Conservation (phyloP, 2,329 filamentous ascomycete species). For the Nectriaceae sp. region DNA sequence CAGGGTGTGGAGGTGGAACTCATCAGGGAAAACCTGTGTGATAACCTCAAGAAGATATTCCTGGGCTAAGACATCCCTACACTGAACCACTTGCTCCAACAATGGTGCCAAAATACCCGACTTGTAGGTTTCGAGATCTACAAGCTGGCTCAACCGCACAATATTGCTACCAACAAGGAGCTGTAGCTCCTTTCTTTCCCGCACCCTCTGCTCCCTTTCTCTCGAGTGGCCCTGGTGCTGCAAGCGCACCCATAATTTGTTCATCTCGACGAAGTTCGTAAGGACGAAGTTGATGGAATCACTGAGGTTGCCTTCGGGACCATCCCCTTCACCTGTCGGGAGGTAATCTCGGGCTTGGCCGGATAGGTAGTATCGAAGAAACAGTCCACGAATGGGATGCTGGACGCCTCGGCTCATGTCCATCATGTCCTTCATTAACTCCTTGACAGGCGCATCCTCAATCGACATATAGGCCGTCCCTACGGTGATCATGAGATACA, state of each 20-base stretch:
- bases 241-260: slow-evolving; percentile 97
- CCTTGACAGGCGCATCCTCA: slow-evolving; percentile 96
- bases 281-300: slow-evolving; percentile 98
- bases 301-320: slow-evolving; percentile 91
- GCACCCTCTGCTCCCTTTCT: slow-evolving; percentile 89
- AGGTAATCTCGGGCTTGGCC: slow-evolving; percentile 91
- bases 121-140: slow-evolving; percentile 94
- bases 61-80: slow-evolving; percentile 92
- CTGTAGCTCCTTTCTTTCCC: slow-evolving; percentile 93
- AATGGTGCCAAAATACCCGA: slow-evolving; percentile 84
- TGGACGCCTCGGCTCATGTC: slow-evolving; percentile 99
- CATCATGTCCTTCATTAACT: slow-evolving; percentile 99
- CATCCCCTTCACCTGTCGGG: slow-evolving; percentile 79
- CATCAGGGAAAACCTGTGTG: slow-evolving; percentile 97
- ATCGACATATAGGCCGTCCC: slow-evolving; percentile 99
- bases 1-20: slow-evolving; percentile 95
- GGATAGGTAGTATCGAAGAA: slow-evolving; percentile 93
- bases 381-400: slow-evolving; percentile 92
- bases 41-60: slow-evolving; percentile 98
- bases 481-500: slow-evolving; percentile 99
- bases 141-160: slow-evolving; percentile 90
- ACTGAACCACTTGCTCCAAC: slow-evolving; percentile 96
- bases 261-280: slow-evolving; percentile 99
- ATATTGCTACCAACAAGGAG: slow-evolving; percentile 95
- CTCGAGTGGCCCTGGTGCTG: slow-evolving; percentile 97